phyloP scores from a whole-genome alignment of 164 flowering plant species.

The Stephania japonica region DNA sequence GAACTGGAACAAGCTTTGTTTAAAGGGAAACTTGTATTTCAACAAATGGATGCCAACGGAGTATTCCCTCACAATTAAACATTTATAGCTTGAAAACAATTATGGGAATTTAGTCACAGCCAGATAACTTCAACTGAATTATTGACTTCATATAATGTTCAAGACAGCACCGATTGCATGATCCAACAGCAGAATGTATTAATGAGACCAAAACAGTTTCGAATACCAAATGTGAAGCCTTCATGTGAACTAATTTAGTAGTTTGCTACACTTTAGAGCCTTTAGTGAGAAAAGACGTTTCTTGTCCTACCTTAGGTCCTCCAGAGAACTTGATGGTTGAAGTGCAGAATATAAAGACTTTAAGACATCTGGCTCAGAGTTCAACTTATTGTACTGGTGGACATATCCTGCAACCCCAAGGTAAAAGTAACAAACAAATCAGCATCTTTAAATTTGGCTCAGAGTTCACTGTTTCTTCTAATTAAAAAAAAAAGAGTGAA shows the following conservation, averaged over 20 bases:
- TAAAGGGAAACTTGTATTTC: not conserved
- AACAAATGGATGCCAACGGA: not conserved
- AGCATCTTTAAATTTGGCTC: not conserved
- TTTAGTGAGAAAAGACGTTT: not conserved
- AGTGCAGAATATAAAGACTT: conserved; percentile 94
- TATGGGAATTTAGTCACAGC: no score
- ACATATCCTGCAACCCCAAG: conserved; percentile 57
- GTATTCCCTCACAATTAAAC: not conserved
- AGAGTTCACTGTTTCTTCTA: no score
- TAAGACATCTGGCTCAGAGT: conserved; percentile 92
- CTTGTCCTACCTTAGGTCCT: conserved; percentile 65
- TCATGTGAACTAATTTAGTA: no score
- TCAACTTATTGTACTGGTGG: conserved; percentile 80
- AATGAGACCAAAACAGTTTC: no score
- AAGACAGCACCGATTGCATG: no score
- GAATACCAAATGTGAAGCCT: no score
- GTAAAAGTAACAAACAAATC: not conserved
- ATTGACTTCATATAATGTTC: no score
- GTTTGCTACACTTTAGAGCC: no score
- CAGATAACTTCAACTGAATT: no score
- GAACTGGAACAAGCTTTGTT: no score
- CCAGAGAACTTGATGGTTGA: conserved; percentile 83
- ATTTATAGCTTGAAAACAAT: not conserved
- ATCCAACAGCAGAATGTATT: no score
- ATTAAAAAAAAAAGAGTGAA: no score